Conservation (phyloP, 2,329 filamentous ascomycete species). For the Phoma sp. region DNA sequence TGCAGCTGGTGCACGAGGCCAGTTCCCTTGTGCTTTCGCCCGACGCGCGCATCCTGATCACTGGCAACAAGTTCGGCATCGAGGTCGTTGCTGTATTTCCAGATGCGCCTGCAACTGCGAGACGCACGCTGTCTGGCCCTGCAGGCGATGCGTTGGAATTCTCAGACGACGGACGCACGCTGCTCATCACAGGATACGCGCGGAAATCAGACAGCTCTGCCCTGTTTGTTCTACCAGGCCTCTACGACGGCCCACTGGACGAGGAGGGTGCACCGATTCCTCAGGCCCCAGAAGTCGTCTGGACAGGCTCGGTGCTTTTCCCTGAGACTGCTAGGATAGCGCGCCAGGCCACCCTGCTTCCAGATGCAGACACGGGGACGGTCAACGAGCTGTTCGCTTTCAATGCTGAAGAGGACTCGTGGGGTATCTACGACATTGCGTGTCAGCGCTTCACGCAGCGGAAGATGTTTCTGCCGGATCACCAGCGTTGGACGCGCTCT, state of each 20-base stretch:
- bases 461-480: constrained; percentile 48
- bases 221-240: constrained; percentile 47
- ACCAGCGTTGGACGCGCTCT: constrained; percentile 47
- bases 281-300: constrained; percentile 44
- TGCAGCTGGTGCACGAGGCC: constrained; percentile 79
- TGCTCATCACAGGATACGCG: constrained; percentile 48
- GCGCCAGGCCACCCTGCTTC: constrained; percentile 48
- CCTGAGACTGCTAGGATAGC: constrained; percentile 48
- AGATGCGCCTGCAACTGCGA: constrained; percentile 54
- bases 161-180: constrained; percentile 48
- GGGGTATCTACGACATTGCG: constrained; percentile 50
- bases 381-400: constrained; percentile 51
- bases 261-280: constrained; percentile 49
- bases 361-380: constrained; percentile 46
- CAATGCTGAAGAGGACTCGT: constrained; percentile 49
- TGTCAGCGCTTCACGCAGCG: constrained; percentile 47
- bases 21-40: constrained; percentile 81
- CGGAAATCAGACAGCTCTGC: constrained; percentile 46
- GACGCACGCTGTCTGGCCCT: constrained; percentile 46
- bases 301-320: constrained; percentile 51
- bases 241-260: constrained; percentile 49
- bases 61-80: constrained; percentile 86
- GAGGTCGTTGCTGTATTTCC: constrained; percentile 80
- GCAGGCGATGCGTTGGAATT: constrained; percentile 48
- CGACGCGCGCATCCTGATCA: constrained; percentile 79